These are phyloP conservation scores for Lippia alba DNA, from an alignment of 305 asterid genomes.

Conservation along the genomic window DNA sequence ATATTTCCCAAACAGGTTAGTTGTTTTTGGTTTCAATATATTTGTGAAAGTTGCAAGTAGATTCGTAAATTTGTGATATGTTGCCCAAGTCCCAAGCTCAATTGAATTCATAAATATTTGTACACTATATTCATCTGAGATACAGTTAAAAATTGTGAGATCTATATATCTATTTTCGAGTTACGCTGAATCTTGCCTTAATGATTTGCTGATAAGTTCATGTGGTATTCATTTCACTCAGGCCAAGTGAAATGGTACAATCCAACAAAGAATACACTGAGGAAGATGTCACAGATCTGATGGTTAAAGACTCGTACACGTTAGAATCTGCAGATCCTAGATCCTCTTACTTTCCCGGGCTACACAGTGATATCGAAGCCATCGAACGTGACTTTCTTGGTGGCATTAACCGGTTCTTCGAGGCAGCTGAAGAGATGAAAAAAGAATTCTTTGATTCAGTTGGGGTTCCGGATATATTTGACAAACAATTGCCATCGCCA, in stretches of 20 bases:
- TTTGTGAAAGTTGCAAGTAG: neutral
- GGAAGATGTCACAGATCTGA: conserved; percentile 80
- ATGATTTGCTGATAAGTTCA: neutral
- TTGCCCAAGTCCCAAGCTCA: neutral
- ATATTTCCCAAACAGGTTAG: neutral
- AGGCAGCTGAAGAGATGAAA: conserved; percentile 75
- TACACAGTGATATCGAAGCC: conserved; percentile 70
- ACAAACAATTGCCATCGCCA: conserved; percentile 39
- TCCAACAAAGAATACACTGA: conserved; percentile 72
- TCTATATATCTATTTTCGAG: neutral
- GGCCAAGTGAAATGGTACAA: conserved; percentile 85
- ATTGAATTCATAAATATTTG: conserved; percentile 1
- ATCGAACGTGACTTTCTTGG: conserved; percentile 66
- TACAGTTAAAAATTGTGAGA: neutral
- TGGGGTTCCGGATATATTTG: conserved; percentile 45
- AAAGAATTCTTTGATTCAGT: conserved; percentile 60
- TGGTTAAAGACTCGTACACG: conserved; percentile 54
- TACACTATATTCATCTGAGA: neutral
- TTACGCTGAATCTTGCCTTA: neutral
- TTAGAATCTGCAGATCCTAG: conserved; percentile 41
- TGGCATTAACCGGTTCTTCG: conserved; percentile 53
- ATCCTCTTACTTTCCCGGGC: conserved; percentile 62
- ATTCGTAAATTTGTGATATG: neutral
- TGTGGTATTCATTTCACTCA: conserved; percentile 37
- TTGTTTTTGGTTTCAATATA: neutral